Conservation (phyloP, 1,284 basidiomycete species). For the Ustilago xerochloae region DNA sequence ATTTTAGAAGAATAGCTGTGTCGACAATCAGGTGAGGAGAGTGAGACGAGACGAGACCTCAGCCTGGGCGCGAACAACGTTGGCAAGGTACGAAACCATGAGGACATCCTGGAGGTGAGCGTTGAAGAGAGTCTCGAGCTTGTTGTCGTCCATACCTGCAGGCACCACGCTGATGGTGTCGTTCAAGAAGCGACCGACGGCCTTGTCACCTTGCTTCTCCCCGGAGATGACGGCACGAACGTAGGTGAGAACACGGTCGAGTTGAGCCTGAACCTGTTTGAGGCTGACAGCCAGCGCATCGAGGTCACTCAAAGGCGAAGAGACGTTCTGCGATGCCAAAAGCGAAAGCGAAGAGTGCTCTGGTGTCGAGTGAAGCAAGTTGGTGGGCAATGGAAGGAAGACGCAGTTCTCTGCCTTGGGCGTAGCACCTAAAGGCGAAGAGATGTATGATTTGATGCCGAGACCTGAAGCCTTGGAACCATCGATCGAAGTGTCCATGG, state of each 20-base stretch:
- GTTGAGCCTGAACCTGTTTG: conserved; percentile 78
- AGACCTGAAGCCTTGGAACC: conserved; percentile 50
- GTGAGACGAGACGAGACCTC: conserved; percentile 91
- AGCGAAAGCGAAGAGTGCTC: conserved; percentile 70
- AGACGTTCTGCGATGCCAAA: conserved; percentile 76
- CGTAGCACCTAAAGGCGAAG: conserved; percentile 72
- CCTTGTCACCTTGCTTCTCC: conserved; percentile 82
- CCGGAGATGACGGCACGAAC: conserved; percentile 85
- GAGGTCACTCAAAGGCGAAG: conserved; percentile 62
- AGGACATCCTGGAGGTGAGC: conserved; percentile 79
- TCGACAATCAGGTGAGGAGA: conserved; percentile 72
- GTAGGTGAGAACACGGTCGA: conserved; percentile 86
- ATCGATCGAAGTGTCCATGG: conserved; percentile 83
- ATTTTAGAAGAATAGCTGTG: neutral
- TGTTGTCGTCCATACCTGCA: conserved; percentile 54
- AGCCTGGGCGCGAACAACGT: conserved; percentile 91
- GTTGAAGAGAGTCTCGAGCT: conserved; percentile 66
- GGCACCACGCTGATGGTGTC: conserved; percentile 74
- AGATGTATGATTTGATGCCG: conserved; percentile 86
- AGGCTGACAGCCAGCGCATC: conserved; percentile 77
- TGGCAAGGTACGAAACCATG: conserved; percentile 94
- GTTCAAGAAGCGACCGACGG: conserved; percentile 90
- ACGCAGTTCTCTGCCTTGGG: conserved; percentile 66
- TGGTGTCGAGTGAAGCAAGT: conserved; percentile 68
- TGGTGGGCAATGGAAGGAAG: conserved; percentile 62